Evolutionary conservation across 2,329 filamentous ascomycete genomes (phyloP).

Genomic region (Seiridium unicorne): DNA sequence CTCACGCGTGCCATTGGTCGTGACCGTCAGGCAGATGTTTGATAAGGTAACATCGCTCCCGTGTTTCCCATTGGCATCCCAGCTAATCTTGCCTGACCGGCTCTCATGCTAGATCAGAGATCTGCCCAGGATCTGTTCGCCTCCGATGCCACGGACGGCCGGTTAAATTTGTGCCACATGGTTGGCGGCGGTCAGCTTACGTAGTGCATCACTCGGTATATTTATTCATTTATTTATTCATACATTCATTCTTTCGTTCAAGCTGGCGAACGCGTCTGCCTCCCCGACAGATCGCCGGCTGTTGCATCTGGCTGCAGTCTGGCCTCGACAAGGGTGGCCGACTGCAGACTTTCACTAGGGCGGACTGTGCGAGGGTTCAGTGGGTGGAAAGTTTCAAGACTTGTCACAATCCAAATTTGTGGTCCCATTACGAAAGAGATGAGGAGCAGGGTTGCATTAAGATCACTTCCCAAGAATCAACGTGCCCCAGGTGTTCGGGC

Average conservation of each 20-base stretch:
- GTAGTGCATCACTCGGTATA: background rate
- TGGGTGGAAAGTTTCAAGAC: background rate
- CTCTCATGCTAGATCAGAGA: slow-evolving; percentile 1
- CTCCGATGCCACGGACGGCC: background rate
- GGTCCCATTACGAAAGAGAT: background rate
- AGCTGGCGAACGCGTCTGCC: too few species aligned
- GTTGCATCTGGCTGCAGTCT: too few species aligned
- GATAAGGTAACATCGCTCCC: slow-evolving; percentile 4
- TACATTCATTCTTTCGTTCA: too few species aligned
- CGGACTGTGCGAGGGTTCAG: background rate
- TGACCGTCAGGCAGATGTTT: background rate
- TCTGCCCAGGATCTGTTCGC: background rate
- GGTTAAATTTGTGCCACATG: background rate
- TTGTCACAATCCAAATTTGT: background rate
- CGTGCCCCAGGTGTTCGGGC: slow-evolving; percentile 7
- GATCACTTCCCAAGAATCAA: slow-evolving; percentile 4
- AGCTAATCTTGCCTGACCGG: slow-evolving; percentile 2
- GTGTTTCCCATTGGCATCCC: slow-evolving; percentile 1
- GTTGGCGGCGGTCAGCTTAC: slow-evolving; percentile 2
- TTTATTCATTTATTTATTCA: too few species aligned
- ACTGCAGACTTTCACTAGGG: background rate
- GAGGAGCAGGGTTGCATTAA: slow-evolving; percentile 5
- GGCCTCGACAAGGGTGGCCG: too few species aligned
- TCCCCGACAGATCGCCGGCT: too few species aligned
- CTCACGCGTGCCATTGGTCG: too few species aligned